Base-by-base conservation (phyloP, 108 stramenopile genomes). In the Cylindrotheca closterium region DNA sequence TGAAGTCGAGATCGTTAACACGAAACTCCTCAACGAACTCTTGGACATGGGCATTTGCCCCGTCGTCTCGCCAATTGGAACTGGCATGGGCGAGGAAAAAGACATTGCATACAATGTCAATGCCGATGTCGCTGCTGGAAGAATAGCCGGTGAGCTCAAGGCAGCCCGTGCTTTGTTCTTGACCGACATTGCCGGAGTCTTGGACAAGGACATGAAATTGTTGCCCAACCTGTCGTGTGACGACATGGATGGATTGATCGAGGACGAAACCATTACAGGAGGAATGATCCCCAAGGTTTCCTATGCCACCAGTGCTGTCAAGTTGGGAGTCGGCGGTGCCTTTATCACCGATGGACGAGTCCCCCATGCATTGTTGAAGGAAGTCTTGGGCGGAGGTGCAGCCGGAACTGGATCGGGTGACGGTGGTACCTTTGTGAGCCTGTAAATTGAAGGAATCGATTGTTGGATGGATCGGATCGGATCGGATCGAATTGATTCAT, bases 231-330 rank as follows among this genome's bases (percentile, higher is more conserved):
- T 98, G 46, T 82, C 69, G 47, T 73, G 82, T 54, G 50, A 79
- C n/a, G 82, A 92, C 67, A 79, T 96, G 19, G 66, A 89, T 46
- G 68, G 54, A 21, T 71, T 98, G 58, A 93, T 93, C 37, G 84
- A 83, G 0, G 94, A 95, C 55, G 95, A 94, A 42, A 96, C 94
- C 24, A 96, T 98, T 64, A 96, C 87, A 5, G 96, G 96, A 17
- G 97, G 97, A 49, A 98, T 98, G 97, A 96, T 98, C 56, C 97
- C 95, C 52, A 97, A 96, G 75, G 82, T 92, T 53, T 55, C 69
- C 32, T 89, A 81, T 80, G 92, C 92, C 12, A 90, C 89, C 7
- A 82, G 81, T 71, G 92, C 92, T 12, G 83, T 93, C 54, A 61
- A 93, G 65, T 68, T 86, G 30, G 93, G 90, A 30, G 93, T 88